These are phyloP conservation scores for Leccinum uliginosum DNA, from an alignment of 768 basidiomycete genomes.

Conservation along the genomic window DNA sequence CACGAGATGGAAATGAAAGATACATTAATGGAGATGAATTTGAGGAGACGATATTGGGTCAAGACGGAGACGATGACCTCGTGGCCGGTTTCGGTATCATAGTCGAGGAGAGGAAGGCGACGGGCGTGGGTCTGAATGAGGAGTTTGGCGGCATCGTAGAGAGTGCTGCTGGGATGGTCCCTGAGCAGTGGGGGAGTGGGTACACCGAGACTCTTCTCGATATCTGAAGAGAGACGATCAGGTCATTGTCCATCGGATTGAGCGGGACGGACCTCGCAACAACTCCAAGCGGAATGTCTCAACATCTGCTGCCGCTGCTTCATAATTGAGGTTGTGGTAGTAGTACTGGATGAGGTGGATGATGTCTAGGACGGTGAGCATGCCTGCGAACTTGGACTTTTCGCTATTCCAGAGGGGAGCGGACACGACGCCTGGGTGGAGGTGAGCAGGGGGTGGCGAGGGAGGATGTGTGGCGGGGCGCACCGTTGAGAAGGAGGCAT, in stretches of 20 bases:
- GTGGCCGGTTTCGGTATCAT: conserved; percentile 89
- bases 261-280: conserved; percentile 64
- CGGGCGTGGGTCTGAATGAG: conserved; percentile 95
- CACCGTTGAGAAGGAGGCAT: conserved; percentile 80
- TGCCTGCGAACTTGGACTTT: conserved; percentile 88
- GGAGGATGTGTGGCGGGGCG: conserved; percentile 1
- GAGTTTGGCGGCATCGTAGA: conserved; percentile 85
- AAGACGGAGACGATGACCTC: conserved; percentile 95
- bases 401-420: conserved; percentile 98
- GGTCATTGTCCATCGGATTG: conserved; percentile 4
- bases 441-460: not conserved
- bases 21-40: conserved; percentile 97
- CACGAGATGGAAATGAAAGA: conserved; percentile 21
- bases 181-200: conserved; percentile 85
- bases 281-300: conserved; percentile 88
- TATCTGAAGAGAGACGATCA: conserved; percentile 50
- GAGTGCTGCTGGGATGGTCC: conserved; percentile 82
- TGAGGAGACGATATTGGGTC: conserved; percentile 96
- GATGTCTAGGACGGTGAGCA: conserved; percentile 99
- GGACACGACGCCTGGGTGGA: conserved; percentile 81
- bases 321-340: conserved; percentile 78
- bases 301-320: conserved; percentile 84
- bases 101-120: conserved; percentile 88
- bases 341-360: conserved; percentile 99
- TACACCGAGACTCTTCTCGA: conserved; percentile 89